Base-by-base conservation (phyloP, 169 alveolate species). In the Plasmodium adleri region DNA sequence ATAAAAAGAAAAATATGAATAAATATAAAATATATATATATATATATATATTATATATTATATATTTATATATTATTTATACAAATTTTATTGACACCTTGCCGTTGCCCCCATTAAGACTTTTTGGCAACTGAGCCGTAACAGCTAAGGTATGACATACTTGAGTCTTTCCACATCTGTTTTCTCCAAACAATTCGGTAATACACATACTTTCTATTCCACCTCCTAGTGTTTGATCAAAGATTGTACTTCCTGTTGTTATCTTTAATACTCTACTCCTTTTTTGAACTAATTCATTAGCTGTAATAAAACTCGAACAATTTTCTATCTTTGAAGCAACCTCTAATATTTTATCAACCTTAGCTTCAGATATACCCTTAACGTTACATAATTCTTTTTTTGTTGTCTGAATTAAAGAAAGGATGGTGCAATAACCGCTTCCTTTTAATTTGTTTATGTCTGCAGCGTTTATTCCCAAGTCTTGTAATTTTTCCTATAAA, bases 171-270 rank as follows among this genome's bases (percentile, higher is more conserved):
- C 99, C 99, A 22, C 98, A 96, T 45, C 99, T 93, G 90, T 97
- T 97, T 91, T 98, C 99, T 49, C 99, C 99, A 93, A 97, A 97
- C 28, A 98, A 93, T 91, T 98, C 99, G 10, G 99, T 98, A 62
- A 98, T 96, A 8, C 93, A 68, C 85, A 95, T 95, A 10, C 97
- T 94, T 85, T 98, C 99, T 12, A 98, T 92, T 22, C 99, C 99
- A 13, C 99, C 99, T 58, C 97, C 97, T 64, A 98, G 92, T 10
- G 98, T 93, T 62, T 94, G 92, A 89, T 98, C 99, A 50, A 98
- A 91, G 64, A 92, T 92, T 12, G 86, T 85, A 9, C 98, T 94
- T 6, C 94, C 94, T 2, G 94, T 90, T 47, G 87, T 80, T 8
- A 90, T 80, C 62, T 68, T 90, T 60, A 90, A 58, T 0, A 90